phyloP scores from a whole-genome alignment of 139 green algal species.

The Zygnema cylindricum region DNA sequence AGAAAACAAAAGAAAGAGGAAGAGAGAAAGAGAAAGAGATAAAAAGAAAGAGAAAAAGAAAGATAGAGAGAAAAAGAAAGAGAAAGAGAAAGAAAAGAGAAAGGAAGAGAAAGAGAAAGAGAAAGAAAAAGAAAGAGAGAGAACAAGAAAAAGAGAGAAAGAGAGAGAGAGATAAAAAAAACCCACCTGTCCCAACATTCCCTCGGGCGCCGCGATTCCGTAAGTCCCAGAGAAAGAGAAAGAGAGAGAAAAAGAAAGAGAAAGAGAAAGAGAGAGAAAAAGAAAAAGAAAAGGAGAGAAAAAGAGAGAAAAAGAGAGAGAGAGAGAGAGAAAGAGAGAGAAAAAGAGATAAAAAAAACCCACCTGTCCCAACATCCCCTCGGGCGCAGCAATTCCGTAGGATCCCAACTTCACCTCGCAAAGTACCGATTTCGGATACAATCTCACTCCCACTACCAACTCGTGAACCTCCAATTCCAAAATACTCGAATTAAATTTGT shows the following conservation, averaged over 20 bases:
- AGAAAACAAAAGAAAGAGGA: not conserved
- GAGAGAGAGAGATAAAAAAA: slow-evolving; percentile 5
- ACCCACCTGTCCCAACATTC: slow-evolving; percentile 72
- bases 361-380: slow-evolving; percentile 73
- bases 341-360: slow-evolving; percentile 46
- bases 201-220: slow-evolving; percentile 63
- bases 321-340: not conserved
- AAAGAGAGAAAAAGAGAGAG: slow-evolving; percentile 3
- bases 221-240: not conserved
- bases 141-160: not conserved
- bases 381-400: slow-evolving; percentile 68
- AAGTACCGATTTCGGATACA: slow-evolving; percentile 68
- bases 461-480: slow-evolving; percentile 30
- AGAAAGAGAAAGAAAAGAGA: not conserved
- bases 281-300: not conserved
- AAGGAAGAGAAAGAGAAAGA: not conserved
- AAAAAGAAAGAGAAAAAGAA: slow-evolving; percentile 7
- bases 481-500: slow-evolving; percentile 24
- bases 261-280: not conserved
- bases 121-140: too few species aligned
- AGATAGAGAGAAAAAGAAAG: not conserved
- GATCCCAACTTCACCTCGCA: slow-evolving; percentile 66
- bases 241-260: slow-evolving; percentile 10
- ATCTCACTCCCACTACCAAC: slow-evolving; percentile 53
- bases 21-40: not conserved